Conservation (phyloP, 78 protist species). For the Dictyostelium intermedium region DNA sequence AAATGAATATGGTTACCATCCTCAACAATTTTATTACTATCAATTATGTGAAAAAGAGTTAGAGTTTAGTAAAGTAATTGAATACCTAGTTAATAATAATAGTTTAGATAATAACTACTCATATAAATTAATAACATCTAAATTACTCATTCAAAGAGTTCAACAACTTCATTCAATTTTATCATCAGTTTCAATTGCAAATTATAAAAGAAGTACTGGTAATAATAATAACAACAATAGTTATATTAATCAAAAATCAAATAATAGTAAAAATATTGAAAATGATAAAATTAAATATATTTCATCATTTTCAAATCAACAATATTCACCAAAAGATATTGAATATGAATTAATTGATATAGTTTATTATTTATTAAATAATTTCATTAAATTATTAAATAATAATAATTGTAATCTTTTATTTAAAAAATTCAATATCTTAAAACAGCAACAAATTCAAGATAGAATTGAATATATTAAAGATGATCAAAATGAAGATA, state of each 20-base stretch:
- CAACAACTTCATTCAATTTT: constrained; percentile 56
- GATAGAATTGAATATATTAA: background rate
- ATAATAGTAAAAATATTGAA: background rate
- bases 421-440: background rate
- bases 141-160: constrained; percentile 6
- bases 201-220: background rate
- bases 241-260: background rate
- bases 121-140: background rate
- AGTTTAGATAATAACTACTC: background rate
- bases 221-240: background rate
- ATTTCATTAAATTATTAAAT: background rate
- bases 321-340: background rate
- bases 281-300: background rate
- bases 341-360: background rate
- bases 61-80: constrained; percentile 6
- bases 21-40: constrained; percentile 64
- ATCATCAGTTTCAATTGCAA: constrained; percentile 2
- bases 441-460: background rate
- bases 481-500: background rate
- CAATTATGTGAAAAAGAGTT: constrained; percentile 38
- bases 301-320: background rate
- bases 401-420: background rate
- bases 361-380: background rate
- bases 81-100: background rate
- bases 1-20: constrained; percentile 47